These are phyloP conservation scores for Diplodia seriata DNA, from an alignment of 2,329 filamentous ascomycete species.

Conservation along the genomic window DNA sequence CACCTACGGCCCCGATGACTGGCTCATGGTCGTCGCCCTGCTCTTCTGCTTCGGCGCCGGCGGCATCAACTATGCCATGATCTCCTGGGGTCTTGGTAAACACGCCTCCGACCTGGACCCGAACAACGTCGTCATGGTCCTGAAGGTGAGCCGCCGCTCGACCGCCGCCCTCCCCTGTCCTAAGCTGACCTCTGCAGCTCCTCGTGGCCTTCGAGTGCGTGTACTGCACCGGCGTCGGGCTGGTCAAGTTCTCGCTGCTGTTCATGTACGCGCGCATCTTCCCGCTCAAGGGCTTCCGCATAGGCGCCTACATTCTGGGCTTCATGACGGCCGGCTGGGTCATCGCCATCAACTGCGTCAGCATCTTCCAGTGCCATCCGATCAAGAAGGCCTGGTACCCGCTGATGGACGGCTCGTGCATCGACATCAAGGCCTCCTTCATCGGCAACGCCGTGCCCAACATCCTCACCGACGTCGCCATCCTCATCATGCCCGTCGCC, in stretches of 20 bases:
- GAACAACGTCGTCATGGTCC: constrained; percentile 29
- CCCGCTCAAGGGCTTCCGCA: constrained; percentile 53
- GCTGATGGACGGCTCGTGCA: constrained; percentile 55
- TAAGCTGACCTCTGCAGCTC: constrained; percentile 42
- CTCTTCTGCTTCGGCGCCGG: constrained; percentile 27
- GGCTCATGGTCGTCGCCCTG: constrained; percentile 40
- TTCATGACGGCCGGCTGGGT: constrained; percentile 57
- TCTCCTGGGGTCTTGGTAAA: constrained; percentile 36
- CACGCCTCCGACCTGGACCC: constrained; percentile 33
- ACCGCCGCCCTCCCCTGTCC: not conserved
- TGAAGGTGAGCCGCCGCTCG: constrained; percentile 6
- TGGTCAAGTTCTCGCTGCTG: constrained; percentile 60
- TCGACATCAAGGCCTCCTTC: constrained; percentile 59
- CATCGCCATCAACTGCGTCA: constrained; percentile 57
- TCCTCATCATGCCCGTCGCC: constrained; percentile 57
- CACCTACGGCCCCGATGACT: constrained; percentile 43
- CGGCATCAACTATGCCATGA: constrained; percentile 32
- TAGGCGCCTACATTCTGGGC: constrained; percentile 51
- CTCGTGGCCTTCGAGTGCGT: constrained; percentile 58
- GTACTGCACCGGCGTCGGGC: constrained; percentile 57
- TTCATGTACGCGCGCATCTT: constrained; percentile 64
- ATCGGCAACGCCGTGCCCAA: constrained; percentile 59
- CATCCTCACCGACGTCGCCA: constrained; percentile 56
- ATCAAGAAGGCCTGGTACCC: constrained; percentile 59
- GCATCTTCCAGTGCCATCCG: constrained; percentile 61